Base-by-base conservation (phyloP, 352 stramenopile genomes). In the Phytophthora sp. region DNA sequence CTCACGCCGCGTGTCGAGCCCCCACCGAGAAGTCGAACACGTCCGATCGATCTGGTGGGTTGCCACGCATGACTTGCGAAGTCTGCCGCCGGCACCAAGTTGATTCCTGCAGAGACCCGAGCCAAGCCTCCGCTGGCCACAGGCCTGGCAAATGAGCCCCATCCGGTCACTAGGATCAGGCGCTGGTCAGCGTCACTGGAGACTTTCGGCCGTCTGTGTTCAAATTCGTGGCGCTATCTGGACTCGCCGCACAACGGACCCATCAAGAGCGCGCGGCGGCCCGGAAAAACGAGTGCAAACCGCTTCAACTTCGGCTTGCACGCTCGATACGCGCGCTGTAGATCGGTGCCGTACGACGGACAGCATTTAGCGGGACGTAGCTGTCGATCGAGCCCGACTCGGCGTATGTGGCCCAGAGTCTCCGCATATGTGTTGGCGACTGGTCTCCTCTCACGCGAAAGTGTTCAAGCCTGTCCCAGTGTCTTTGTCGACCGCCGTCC, bases 141-240 rank as follows among this genome's bases (percentile, higher is more conserved):
- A 70, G 20, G 7, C 30, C 13, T 60, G 63, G 41, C 62, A 57
- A 76, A 73, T 73, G 57, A 73, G 51, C 58, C 18, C 23, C 43
- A 59, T 45, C 49, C 39, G 52, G 49, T 66, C 46, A 58, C 65
- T 51, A 46, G 46, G 59, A 73, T 59, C 59, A 62, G 60, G 39
- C 46, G 43, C 64, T 56, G 63, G 54, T 61, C 58, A 62, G 56
- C 38, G 13, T 42, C 34, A 57, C 62, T 53, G 55, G 34, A 68
- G 44, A 32, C 39, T 64, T 57, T 53, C 49, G 45, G 48, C 48
- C 23, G 51, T 65, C 56, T 61, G 62, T 59, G 30, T 43, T 59
- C 54, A 66, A 61, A 62, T 65, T 67, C 54, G 34, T 15, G 64
- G 32, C 51, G 38, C 35, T 63, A 66, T 74, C 66, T 71, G 66